Evolutionary conservation across 345 rosid genomes (phyloP).

Genomic region (Capsella bursapastoris): DNA sequence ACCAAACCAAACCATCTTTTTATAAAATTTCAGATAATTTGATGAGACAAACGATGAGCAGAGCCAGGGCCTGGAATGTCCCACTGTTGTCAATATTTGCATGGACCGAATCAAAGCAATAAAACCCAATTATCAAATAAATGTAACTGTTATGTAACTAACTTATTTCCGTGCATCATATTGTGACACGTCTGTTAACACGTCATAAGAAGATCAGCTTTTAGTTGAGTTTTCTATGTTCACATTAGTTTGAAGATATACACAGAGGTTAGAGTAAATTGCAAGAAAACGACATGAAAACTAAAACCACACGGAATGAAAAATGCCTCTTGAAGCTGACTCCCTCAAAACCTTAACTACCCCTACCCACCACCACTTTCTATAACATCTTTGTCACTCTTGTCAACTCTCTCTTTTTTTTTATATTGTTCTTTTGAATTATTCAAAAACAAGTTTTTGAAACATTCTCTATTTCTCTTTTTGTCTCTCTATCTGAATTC

Average conservation of each 20-base stretch:
- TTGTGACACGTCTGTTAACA: conserved; percentile 15
- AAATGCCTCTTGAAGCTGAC: conserved; percentile 36
- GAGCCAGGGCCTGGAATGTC: too few relatives aligned
- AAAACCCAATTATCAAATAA: background rate
- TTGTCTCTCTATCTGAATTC: conserved; percentile 20
- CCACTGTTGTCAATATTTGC: too few relatives aligned
- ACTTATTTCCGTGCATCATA: background rate
- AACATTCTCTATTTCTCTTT: conserved; percentile 17
- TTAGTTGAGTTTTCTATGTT: too few relatives aligned
- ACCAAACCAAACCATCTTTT: too few relatives aligned
- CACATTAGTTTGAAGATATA: too few relatives aligned
- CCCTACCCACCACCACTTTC: background rate
- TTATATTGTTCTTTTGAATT: background rate
- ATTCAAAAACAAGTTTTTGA: background rate
- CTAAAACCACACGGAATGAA: conserved; percentile 37
- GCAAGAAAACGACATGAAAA: conserved; percentile 35
- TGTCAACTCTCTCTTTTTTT: conserved; percentile 38
- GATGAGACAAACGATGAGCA: too few relatives aligned
- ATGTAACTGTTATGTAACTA: background rate
- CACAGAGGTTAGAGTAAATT: background rate
- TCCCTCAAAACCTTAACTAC: conserved; percentile 21
- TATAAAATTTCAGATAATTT: too few relatives aligned
- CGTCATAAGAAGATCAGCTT: too few relatives aligned
- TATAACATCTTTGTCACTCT: conserved; percentile 17
- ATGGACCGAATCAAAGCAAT: background rate